Evolutionary conservation across 768 basidiomycete species (phyloP).

Genomic region (Plicaturopsis crispa): DNA sequence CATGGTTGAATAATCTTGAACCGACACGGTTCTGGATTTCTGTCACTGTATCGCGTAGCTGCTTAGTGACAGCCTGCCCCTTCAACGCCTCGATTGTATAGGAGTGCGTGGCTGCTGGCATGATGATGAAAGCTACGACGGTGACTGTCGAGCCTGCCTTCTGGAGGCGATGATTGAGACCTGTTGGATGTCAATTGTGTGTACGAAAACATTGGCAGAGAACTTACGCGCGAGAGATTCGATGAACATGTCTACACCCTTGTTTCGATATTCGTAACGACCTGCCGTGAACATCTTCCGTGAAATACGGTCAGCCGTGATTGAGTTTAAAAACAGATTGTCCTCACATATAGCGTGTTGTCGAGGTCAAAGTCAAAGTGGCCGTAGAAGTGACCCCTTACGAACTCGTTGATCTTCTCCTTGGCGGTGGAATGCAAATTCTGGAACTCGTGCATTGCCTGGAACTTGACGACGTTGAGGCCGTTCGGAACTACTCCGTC

Average conservation of each 20-base stretch:
- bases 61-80: slow-evolving; percentile 95
- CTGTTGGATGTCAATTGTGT: slow-evolving; percentile 14
- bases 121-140: slow-evolving; percentile 97
- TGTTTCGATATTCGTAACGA: slow-evolving; percentile 97
- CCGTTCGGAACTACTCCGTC: slow-evolving; percentile 98
- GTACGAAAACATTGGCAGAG: slow-evolving; percentile 4
- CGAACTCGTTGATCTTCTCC: slow-evolving; percentile 98
- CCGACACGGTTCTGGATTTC: slow-evolving; percentile 95
- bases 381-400: slow-evolving; percentile 97
- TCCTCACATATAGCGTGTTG: slow-evolving; percentile 74
- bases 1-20: slow-evolving; percentile 87
- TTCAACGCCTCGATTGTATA: slow-evolving; percentile 98
- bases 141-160: slow-evolving; percentile 65
- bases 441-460: slow-evolving; percentile 99
- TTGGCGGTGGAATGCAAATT: slow-evolving; percentile 90
- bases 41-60: slow-evolving; percentile 89
- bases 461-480: slow-evolving; percentile 97
- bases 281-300: slow-evolving; percentile 99
- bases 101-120: slow-evolving; percentile 93
- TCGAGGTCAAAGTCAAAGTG: slow-evolving; percentile 96
- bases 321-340: slow-evolving; percentile 1
- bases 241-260: slow-evolving; percentile 99
- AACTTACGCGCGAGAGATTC: slow-evolving; percentile 83
- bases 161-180: slow-evolving; percentile 45
- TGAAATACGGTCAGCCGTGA: slow-evolving; percentile 21